Evolutionary conservation across 2,329 filamentous ascomycete genomes (phyloP).

Genomic region (Colletotrichum somersetense): DNA sequence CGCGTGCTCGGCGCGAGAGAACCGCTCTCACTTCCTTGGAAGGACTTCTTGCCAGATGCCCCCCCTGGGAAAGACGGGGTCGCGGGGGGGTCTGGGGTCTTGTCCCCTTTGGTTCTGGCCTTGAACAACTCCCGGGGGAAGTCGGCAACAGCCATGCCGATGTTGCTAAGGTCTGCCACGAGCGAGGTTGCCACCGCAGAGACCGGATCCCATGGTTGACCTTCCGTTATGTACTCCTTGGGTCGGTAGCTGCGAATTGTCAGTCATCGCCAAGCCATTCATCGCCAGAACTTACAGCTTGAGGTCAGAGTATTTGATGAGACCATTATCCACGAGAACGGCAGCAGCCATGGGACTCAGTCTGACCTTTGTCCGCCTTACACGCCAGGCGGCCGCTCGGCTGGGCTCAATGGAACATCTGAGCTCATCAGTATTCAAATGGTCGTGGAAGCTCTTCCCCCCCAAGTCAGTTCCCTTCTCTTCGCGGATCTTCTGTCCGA

Average conservation of each 20-base stretch:
- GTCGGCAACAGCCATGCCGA: conserved; percentile 87
- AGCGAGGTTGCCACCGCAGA: conserved; percentile 82
- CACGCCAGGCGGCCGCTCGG: conserved; percentile 79
- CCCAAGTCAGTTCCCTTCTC: conserved; percentile 75
- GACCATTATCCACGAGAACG: conserved; percentile 72
- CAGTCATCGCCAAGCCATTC: not conserved
- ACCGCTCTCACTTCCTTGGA: conserved; percentile 22
- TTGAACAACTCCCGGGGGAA: conserved; percentile 71
- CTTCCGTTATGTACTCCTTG: conserved; percentile 80
- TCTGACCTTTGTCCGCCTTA: conserved; percentile 74
- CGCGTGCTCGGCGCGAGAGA: conserved; percentile 22
- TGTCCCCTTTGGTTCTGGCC: conserved; percentile 45
- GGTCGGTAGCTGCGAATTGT: conserved; percentile 57
- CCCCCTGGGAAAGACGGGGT: conserved; percentile 24
- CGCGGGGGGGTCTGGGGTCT: conserved; percentile 32
- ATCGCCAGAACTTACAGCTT: conserved; percentile 70
- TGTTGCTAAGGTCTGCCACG: conserved; percentile 83
- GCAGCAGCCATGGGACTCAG: conserved; percentile 81
- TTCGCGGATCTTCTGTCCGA: conserved; percentile 74
- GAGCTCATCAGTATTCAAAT: conserved; percentile 74
- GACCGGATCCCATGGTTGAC: conserved; percentile 83
- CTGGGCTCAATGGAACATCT: conserved; percentile 78
- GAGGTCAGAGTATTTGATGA: conserved; percentile 77
- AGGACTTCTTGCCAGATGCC: conserved; percentile 13
- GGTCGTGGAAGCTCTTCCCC: conserved; percentile 77